phyloP scores from a whole-genome alignment of 1,284 basidiomycete genomes.

The Austropuccinia psidii region DNA sequence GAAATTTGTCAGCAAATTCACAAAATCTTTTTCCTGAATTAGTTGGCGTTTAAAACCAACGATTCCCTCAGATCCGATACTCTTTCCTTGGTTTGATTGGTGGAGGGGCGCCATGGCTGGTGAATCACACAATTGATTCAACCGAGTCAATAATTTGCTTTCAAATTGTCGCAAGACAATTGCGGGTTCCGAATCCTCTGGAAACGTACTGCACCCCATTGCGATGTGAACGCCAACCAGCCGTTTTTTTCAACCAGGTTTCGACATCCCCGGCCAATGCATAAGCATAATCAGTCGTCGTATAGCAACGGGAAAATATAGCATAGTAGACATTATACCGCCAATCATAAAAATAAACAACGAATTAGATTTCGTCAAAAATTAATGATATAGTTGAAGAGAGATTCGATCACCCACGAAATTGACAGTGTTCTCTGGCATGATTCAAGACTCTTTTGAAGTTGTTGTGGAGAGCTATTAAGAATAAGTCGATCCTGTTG shows the following conservation, averaged over 20 bases:
- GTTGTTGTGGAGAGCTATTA: conserved; percentile 17
- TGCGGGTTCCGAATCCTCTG: conserved; percentile 5
- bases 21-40: conserved; percentile 13
- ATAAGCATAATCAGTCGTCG: too few relatives aligned
- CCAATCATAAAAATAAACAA: too few relatives aligned
- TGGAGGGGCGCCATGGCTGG: background rate
- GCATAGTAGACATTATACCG: too few relatives aligned
- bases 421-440: background rate
- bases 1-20: background rate
- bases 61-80: conserved; percentile 7
- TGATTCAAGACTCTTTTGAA: background rate
- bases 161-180: background rate
- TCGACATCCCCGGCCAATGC: too few relatives aligned
- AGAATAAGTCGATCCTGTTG: background rate
- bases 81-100: background rate
- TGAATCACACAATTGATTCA: background rate
- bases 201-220: background rate
- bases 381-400: too few relatives aligned
- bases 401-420: background rate
- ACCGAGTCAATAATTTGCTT: conserved; percentile 13
- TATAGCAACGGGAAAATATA: too few relatives aligned
- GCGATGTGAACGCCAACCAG: too few relatives aligned
- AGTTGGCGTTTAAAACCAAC: conserved; percentile 14
- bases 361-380: too few relatives aligned
- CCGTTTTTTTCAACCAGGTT: too few relatives aligned